Evolutionary conservation across 2,329 filamentous ascomycete genomes (phyloP), one percentile per base, ranked within the genome.

Genomic region (Blastomyces silverae): DNA sequence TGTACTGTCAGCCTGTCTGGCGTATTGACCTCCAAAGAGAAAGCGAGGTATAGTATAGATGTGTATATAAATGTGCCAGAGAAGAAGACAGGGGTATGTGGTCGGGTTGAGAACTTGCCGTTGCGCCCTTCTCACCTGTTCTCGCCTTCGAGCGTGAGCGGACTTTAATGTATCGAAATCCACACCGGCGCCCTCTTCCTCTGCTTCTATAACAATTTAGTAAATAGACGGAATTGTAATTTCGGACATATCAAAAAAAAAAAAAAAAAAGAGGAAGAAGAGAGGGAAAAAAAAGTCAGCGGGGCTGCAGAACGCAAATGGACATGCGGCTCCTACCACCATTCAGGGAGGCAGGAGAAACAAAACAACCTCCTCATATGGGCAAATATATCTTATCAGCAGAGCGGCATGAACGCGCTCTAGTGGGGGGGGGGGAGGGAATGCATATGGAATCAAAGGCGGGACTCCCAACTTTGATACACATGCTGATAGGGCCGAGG

Each of bases 91-190:
- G 42, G 48, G 55, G 25, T 42, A 25, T 25, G 22, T 17, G 17
- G 58, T 17, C 34, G 25, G 55, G 3, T 39, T 39, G n/a, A 57
- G 48, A 52, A 64, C 66, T 67, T 64, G 71, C 72, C 71, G 70
- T 64, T 73, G 72, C 31, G 72, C 72, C 62, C 70, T 65, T 55
- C 71, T 67, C 44, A 73, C 72, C 55, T 73, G 72, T 61, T 73
- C 72, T 28, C 72, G 69, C 46, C 72, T 66, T 31, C 70, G 67
- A 44, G 67, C 67, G 63, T 70, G 66, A n/a, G 68, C 66, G 58
- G 65, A 53, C 63, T 68, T 67, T 28, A 58, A 62, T 28, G 60
- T 57, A 39, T 67, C 67, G 28, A 42, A 37, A n/a, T 58, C 46
- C 31, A 66, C 66, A 28, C 63, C 25, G 42, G 42, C 39, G 4